phyloP scores from a whole-genome alignment of 345 rosid genomes.

The Limnanthes douglasii region DNA sequence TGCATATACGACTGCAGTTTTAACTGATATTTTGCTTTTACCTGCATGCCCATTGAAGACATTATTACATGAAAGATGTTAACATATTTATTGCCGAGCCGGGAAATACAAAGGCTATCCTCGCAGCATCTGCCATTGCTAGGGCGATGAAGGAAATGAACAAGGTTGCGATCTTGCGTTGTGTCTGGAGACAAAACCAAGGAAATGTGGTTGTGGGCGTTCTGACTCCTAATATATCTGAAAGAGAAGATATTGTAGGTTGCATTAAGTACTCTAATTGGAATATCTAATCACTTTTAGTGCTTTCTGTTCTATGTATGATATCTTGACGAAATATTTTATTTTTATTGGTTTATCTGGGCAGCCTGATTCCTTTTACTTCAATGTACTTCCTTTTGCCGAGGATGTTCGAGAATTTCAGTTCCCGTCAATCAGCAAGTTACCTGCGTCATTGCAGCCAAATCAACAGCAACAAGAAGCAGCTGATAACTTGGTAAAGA shows the following conservation, averaged over 20 bases:
- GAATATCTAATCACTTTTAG: background rate
- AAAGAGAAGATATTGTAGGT: conserved; percentile 51
- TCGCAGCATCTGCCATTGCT: conserved; percentile 74
- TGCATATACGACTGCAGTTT: too few species aligned
- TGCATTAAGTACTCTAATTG: background rate
- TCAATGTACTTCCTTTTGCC: conserved; percentile 73
- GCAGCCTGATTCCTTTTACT: conserved; percentile 89
- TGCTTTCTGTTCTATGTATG: conserved; percentile 6
- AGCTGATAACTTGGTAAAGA: conserved; percentile 64
- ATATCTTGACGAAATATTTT: conserved; percentile 3
- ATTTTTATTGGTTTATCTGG: conserved; percentile 6
- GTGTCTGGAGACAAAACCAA: conserved; percentile 94
- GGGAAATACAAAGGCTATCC: conserved; percentile 37
- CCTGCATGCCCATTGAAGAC: conserved; percentile 29
- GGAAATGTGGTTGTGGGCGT: conserved; percentile 61
- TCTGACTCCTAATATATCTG: conserved; percentile 65
- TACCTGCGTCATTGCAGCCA: conserved; percentile 63
- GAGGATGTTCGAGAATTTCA: conserved; percentile 93
- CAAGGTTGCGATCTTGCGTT: conserved; percentile 72
- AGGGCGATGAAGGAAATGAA: conserved; percentile 77
- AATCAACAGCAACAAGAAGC: conserved; percentile 68
- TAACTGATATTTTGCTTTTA: conserved; percentile 3
- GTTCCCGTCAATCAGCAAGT: conserved; percentile 64
- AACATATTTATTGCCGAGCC: conserved; percentile 72
- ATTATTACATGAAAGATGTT: conserved; percentile 92